phyloP scores from a whole-genome alignment of 805 yeast species.

The Ogataea kodamae region DNA sequence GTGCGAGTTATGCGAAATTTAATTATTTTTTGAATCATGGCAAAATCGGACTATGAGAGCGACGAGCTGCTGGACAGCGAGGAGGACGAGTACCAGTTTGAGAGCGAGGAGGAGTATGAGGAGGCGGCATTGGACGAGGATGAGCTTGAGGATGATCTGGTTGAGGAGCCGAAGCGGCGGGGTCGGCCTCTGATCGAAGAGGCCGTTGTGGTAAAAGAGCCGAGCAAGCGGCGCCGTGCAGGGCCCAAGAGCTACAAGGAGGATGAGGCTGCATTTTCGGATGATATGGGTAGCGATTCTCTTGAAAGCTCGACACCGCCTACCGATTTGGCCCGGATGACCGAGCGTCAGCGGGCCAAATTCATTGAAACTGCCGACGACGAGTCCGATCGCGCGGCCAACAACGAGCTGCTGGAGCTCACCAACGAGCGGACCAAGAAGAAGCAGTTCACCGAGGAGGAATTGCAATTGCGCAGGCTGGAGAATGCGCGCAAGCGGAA shows the following conservation, averaged over 20 bases:
- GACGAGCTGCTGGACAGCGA: slow-evolving; percentile 16
- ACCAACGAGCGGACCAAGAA: slow-evolving; percentile 44
- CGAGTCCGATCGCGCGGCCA: slow-evolving; percentile 18
- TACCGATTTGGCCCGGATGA: slow-evolving; percentile 46
- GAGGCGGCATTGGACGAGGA: slow-evolving; percentile 20
- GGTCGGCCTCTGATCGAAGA: slow-evolving; percentile 10
- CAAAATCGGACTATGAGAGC: slow-evolving; percentile 12
- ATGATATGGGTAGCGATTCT: slow-evolving; percentile 30
- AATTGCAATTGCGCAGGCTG: slow-evolving; percentile 72
- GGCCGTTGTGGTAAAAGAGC: slow-evolving; percentile 6
- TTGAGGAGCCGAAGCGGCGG: slow-evolving; percentile 8
- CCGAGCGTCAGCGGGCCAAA: slow-evolving; percentile 54
- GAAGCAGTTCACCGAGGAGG: slow-evolving; percentile 74
- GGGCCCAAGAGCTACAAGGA: slow-evolving; percentile 19
- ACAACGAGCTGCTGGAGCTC: slow-evolving; percentile 33
- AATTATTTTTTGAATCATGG: slow-evolving; percentile 1
- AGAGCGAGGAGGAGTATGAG: slow-evolving; percentile 18
- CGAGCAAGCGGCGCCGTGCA: slow-evolving; percentile 14
- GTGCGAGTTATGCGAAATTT: slow-evolving; percentile 8
- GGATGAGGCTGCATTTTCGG: slow-evolving; percentile 7
- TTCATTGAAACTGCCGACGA: slow-evolving; percentile 32
- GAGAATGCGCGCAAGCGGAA: slow-evolving; percentile 87
- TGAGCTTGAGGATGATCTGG: slow-evolving; percentile 34
- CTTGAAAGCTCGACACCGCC: slow-evolving; percentile 41
- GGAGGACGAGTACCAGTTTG: slow-evolving; percentile 19